Evolutionary conservation across 1,284 basidiomycete species (phyloP).

Genomic region (Lentinula novae-zelandiae): DNA sequence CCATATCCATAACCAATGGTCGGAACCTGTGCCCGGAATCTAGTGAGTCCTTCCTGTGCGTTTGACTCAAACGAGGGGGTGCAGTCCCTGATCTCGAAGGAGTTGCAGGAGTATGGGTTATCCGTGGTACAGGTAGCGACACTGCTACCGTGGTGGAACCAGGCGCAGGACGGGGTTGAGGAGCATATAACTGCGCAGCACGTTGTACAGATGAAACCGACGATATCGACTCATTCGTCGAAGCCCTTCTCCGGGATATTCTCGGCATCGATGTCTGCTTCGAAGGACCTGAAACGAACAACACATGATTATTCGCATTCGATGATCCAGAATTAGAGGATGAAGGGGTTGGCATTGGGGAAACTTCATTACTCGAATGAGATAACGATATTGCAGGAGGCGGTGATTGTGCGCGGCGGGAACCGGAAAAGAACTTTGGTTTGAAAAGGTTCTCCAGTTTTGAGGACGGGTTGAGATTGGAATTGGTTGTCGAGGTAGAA

Average conservation of each 20-base stretch:
- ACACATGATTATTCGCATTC: slow-evolving; percentile 2
- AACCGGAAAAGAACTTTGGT: slow-evolving; percentile 13
- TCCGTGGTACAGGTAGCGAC: slow-evolving; percentile 54
- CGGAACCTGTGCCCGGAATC: slow-evolving; percentile 19
- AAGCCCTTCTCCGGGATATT: slow-evolving; percentile 11
- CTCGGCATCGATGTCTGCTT: slow-evolving; percentile 6
- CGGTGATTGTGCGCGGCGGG: slow-evolving; percentile 35
- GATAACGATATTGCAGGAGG: slow-evolving; percentile 30
- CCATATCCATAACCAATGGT: slow-evolving; percentile 19
- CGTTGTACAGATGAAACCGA: slow-evolving; percentile 6
- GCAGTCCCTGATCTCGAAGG: slow-evolving; percentile 49
- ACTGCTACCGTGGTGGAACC: neutral
- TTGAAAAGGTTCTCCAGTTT: slow-evolving; percentile 13
- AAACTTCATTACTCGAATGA: slow-evolving; percentile 5
- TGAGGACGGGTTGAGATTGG: slow-evolving; percentile 3
- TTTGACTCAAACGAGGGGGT: slow-evolving; percentile 18
- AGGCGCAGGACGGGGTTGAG: slow-evolving; percentile 8
- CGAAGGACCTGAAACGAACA: slow-evolving; percentile 14
- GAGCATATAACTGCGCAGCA: slow-evolving; percentile 3
- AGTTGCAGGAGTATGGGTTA: slow-evolving; percentile 60
- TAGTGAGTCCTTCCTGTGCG: slow-evolving; percentile 16
- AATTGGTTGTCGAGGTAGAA: slow-evolving; percentile 8
- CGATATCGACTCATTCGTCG: slow-evolving; percentile 13
- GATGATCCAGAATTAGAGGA: slow-evolving; percentile 13
- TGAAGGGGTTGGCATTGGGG: slow-evolving; percentile 11